A percentile compares a stretch with the other conserved stretches of the same genome.
Conservation (phyloP, 225 moss, liverwort and hornwort species). For the Physcomitrellopsis africana region DNA sequence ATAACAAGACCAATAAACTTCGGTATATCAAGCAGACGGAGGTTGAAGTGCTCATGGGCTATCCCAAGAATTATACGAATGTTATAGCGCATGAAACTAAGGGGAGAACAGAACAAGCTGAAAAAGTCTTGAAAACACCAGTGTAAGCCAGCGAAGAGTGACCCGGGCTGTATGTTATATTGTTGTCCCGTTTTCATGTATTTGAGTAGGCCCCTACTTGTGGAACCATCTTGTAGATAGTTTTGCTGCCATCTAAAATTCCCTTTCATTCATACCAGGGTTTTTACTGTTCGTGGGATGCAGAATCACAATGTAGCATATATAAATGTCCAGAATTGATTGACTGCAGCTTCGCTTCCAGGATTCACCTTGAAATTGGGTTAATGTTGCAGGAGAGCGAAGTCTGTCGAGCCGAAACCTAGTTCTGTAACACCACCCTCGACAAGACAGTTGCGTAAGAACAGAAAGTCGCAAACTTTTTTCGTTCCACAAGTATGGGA, state of each 20-base stretch:
- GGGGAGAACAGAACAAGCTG: conserved; percentile 7
- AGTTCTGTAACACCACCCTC: conserved; percentile 5
- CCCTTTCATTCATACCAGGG: background rate
- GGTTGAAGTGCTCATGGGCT: conserved; percentile 71
- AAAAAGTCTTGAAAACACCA: conserved; percentile 13
- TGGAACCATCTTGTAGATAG: background rate
- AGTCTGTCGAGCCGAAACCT: background rate
- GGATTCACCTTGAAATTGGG: background rate
- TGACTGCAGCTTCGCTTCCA: conserved; percentile 8
- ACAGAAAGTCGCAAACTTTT: conserved; percentile 25
- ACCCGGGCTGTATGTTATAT: background rate
- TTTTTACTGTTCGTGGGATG: background rate
- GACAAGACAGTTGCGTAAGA: conserved; percentile 27
- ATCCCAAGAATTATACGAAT: conserved; percentile 65
- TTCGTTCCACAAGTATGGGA: conserved; percentile 30
- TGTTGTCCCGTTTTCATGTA: background rate
- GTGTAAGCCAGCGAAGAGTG: conserved; percentile 25
- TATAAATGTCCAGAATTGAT: background rate
- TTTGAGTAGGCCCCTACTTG: background rate
- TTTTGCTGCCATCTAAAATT: background rate
- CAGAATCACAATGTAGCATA: background rate
- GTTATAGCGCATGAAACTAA: conserved; percentile 12
- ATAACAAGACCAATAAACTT: conserved; percentile 46
- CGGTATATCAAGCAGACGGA: conserved; percentile 63
- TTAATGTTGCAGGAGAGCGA: conserved; percentile 30